Base-by-base conservation (phyloP, 225 moss, liverwort and hornwort species). In the Sphagnum contortum region DNA sequence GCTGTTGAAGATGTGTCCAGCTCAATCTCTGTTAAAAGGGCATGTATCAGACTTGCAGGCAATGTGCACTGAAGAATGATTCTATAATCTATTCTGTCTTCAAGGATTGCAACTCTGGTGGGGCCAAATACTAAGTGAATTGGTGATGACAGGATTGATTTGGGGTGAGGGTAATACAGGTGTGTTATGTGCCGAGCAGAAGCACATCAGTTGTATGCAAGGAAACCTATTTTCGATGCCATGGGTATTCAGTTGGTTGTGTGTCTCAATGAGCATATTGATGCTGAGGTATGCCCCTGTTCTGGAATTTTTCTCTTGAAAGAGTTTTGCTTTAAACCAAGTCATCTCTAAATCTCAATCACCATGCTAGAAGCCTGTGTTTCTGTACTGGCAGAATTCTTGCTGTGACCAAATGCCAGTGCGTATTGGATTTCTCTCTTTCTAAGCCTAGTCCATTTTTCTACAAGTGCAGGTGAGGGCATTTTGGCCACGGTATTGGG, bases 101-200 rank as follows among this genome's bases (percentile, higher is more conserved):
- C 44, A n/a, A 8, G 46, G 4, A 5, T 46, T 58, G 50, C 2
- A 12, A 47, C 48, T 8, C 46, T 68, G 65, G 47, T 60, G 48
- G 53, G 53, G 1, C 8, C 10, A 10, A 10, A 6, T 52, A 59
- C 4, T n/a, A 46, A 10, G 50, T n/a, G n/a, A 12, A 61, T 58
- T 12, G 29, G 29, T 29, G 29, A 29, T 29, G 29, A 29, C 29
- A 29, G 29, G 29, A 29, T 29, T 29, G 29, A 29, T 29, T 29
- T 29, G 29, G 29, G 29, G 0, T 29, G 29, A 29, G 29, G 29
- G 29, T 29, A 1, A 29, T 69, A 57, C 85, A 94, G 94, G 48
- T 94, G 94, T 63, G 90, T 94, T 29, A 94, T 94, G 94, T 94
- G 94, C 44, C 94, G 91, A 9, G 94, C 94, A 2, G 91, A 91